These are phyloP conservation scores for Neostapfia colusana DNA, from an alignment of 176 grass and related monocot genomes.

Conservation along the genomic window DNA sequence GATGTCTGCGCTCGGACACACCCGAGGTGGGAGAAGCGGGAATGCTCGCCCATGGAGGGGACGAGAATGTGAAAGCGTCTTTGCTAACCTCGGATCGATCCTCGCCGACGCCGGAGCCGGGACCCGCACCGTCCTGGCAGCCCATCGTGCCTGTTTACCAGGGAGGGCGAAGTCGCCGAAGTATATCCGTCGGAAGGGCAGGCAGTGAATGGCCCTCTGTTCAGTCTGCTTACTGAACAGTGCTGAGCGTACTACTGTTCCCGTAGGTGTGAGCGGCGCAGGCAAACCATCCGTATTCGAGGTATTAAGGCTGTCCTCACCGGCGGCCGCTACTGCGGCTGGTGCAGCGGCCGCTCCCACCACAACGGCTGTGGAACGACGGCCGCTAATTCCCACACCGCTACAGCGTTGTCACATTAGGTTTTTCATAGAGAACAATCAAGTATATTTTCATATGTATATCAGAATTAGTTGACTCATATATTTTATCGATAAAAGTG, in stretches of 20 bases:
- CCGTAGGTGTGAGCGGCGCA: too few species aligned
- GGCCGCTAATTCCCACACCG: too few species aligned
- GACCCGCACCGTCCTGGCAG: background rate
- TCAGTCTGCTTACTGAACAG: background rate
- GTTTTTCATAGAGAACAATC: too few species aligned
- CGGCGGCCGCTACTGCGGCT: too few species aligned
- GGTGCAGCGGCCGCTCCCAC: too few species aligned
- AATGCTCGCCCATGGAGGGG: background rate
- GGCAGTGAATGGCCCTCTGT: background rate
- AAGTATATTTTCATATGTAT: too few species aligned
- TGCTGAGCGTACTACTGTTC: background rate
- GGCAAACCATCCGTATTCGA: too few species aligned
- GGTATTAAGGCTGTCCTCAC: too few species aligned
- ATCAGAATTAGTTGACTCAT: too few species aligned
- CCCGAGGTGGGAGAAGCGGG: background rate
- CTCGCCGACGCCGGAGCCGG: background rate
- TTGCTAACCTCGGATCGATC: slow-evolving; percentile 37
- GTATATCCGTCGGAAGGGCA: background rate
- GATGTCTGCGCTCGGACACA: background rate
- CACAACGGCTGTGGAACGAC: too few species aligned
- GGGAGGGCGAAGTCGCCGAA: slow-evolving; percentile 9
- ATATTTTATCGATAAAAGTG: too few species aligned
- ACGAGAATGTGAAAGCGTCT: background rate
- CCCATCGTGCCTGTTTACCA: background rate
- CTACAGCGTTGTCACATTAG: too few species aligned